Evolutionary conservation across 139 green algal genomes (phyloP).

Genomic region (Medakamo hakoo): DNA sequence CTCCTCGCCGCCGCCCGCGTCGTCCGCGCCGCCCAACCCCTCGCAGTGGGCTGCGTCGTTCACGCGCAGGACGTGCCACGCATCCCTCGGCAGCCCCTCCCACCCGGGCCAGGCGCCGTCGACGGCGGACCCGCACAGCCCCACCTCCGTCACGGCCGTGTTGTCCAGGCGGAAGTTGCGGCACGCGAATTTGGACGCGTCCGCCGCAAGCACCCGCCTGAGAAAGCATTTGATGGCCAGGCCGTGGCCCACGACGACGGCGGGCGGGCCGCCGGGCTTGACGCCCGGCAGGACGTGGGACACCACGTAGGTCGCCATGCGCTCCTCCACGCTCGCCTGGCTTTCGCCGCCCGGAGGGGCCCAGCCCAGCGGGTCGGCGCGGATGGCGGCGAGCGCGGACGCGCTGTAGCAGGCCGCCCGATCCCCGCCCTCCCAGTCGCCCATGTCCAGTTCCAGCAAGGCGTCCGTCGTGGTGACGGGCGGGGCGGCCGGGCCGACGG

Average conservation of each 20-base stretch:
- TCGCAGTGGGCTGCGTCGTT: conserved; percentile 9
- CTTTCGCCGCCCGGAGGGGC: conserved; percentile 13
- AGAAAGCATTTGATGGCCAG: conserved; percentile 18
- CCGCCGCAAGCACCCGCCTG: conserved; percentile 6
- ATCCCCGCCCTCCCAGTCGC: conserved; percentile 10
- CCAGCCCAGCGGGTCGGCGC: conserved; percentile 6
- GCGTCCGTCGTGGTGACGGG: conserved; percentile 1
- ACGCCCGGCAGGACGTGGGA: conserved; percentile 4
- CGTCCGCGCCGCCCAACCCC: neutral
- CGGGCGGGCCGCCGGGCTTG: neutral
- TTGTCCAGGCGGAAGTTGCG: conserved; percentile 14
- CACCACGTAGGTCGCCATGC: conserved; percentile 13
- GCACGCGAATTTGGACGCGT: conserved; percentile 6
- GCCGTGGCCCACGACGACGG: conserved; percentile 13
- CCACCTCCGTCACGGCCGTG: conserved; percentile 11
- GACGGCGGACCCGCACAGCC: conserved; percentile 1
- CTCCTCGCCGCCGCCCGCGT: too few species aligned
- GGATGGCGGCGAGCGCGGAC: conserved; percentile 1
- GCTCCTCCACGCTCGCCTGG: conserved; percentile 17
- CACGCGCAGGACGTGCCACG: conserved; percentile 18
- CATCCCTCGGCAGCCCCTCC: neutral
- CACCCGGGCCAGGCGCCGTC: too few species aligned
- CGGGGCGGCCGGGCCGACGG: neutral
- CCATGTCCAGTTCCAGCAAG: conserved; percentile 19
- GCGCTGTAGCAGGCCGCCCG: conserved; percentile 7